Evolutionary conservation across 1,284 basidiomycete species (phyloP).

Genomic region (Pterula multifida): DNA sequence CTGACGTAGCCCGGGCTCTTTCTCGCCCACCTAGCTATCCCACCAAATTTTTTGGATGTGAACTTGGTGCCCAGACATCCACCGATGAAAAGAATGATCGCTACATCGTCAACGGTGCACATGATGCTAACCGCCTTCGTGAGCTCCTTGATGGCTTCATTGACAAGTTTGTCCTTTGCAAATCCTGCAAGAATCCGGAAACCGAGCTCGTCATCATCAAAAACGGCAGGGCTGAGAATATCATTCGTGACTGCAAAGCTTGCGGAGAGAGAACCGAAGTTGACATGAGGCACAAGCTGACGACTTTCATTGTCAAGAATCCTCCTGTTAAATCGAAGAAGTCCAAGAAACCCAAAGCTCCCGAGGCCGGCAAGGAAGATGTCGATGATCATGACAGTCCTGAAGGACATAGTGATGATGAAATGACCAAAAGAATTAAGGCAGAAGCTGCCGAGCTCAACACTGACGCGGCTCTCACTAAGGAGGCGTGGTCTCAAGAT

Average conservation of each 20-base stretch:
- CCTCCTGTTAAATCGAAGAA: slow-evolving; percentile 85
- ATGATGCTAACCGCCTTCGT: slow-evolving; percentile 85
- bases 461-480: slow-evolving; percentile 42
- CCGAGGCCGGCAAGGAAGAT: slow-evolving; percentile 36
- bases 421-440: slow-evolving; percentile 74
- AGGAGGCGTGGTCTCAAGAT: slow-evolving; percentile 85
- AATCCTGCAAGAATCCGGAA: slow-evolving; percentile 98
- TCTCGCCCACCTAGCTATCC: slow-evolving; percentile 93
- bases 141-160: slow-evolving; percentile 97
- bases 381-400: slow-evolving; percentile 19
- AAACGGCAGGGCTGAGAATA: slow-evolving; percentile 60
- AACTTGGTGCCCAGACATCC: slow-evolving; percentile 95
- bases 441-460: slow-evolving; percentile 76
- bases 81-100: slow-evolving; percentile 95
- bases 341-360: slow-evolving; percentile 50
- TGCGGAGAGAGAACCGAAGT: slow-evolving; percentile 88
- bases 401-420: slow-evolving; percentile 61
- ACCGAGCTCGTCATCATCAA: slow-evolving; percentile 92
- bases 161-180: slow-evolving; percentile 96
- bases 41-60: slow-evolving; percentile 98
- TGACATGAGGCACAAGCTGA: slow-evolving; percentile 96
- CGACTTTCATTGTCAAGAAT: slow-evolving; percentile 96
- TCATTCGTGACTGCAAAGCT: slow-evolving; percentile 96
- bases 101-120: slow-evolving; percentile 98
- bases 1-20: slow-evolving; percentile 92